These are phyloP conservation scores for Claviceps humidiphila DNA, from an alignment of 2,329 filamentous ascomycete genomes.

Conservation along the genomic window DNA sequence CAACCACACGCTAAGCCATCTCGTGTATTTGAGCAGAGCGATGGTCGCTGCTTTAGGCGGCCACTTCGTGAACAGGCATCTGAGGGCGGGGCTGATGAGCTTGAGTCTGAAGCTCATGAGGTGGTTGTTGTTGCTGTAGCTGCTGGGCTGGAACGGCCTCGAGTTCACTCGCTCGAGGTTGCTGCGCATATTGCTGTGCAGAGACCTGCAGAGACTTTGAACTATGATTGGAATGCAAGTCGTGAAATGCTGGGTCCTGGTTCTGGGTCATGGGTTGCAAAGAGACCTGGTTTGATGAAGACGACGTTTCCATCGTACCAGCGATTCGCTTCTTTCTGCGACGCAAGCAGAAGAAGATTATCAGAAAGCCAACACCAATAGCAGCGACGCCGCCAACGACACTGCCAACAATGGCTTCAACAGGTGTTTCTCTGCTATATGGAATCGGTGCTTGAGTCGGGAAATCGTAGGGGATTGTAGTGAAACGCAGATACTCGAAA, in stretches of 20 bases:
- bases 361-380: conserved; percentile 18
- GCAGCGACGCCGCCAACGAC: conserved; percentile 24
- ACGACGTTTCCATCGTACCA: conserved; percentile 1
- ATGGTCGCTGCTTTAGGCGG: too few relatives aligned
- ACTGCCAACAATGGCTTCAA: conserved; percentile 25
- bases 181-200: conserved; percentile 12
- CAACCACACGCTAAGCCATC: too few relatives aligned
- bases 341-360: conserved; percentile 19
- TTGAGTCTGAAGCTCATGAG: background rate
- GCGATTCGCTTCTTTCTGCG: conserved; percentile 13
- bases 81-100: background rate
- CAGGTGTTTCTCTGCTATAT: conserved; percentile 10
- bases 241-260: conserved; percentile 12
- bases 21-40: too few relatives aligned
- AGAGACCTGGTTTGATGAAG: conserved; percentile 1
- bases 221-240: conserved; percentile 12
- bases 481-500: background rate
- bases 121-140: background rate
- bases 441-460: background rate
- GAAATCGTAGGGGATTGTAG: background rate
- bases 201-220: conserved; percentile 4
- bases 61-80: conserved; percentile 19
- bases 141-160: background rate
- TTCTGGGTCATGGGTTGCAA: conserved; percentile 3
- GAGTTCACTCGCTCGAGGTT: conserved; percentile 14